Base-by-base conservation (phyloP, 139 green algal genomes). In the Chlorella sp. region DNA sequence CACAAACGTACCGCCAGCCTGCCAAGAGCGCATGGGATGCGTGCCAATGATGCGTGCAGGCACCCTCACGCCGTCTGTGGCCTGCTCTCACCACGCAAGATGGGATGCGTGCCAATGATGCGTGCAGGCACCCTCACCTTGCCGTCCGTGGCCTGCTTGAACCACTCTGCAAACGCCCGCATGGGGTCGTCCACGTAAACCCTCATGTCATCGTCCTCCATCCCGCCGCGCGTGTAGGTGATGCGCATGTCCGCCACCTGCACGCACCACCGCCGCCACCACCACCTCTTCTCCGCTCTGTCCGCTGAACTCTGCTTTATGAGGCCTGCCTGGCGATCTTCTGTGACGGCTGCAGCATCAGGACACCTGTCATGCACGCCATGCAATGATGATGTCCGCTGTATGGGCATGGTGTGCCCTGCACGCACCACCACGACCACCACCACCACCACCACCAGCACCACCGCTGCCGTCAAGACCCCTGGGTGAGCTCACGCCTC, bases 241-340 rank as follows among this genome's bases (percentile, higher is more conserved):
- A 90, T 62, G 22, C 91, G 83, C 83, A 96, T 90, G 63, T 88
- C 87, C 1, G 87, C 74, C 14, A 89, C 70, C 77, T 88, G 75
- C 1, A 31, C 31, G 32, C 4, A 33, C 22, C 31, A 22, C 34
- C 55, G 3, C 33, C 20, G 55, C 10, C 42, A 55, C n/a, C n/a
- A n/a, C n/a, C n/a, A n/a, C n/a, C n/a, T n/a, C n/a, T n/a, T n/a
- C n/a, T n/a, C n/a, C n/a, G n/a, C n/a, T n/a, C n/a, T n/a, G n/a
- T n/a, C n/a, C n/a, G n/a, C n/a, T n/a, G n/a, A n/a, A n/a, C n/a
- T n/a, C n/a, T n/a, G n/a, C n/a, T n/a, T n/a, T n/a, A n/a, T n/a
- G n/a, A n/a, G n/a, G n/a, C n/a, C n/a, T n/a, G n/a, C n/a, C n/a
- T n/a, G n/a, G n/a, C n/a, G n/a, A n/a, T n/a, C n/a, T n/a, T n/a